These are phyloP conservation scores for Pulveroboletus sp. DNA, from an alignment of 768 basidiomycete species.

Conservation along the genomic window DNA sequence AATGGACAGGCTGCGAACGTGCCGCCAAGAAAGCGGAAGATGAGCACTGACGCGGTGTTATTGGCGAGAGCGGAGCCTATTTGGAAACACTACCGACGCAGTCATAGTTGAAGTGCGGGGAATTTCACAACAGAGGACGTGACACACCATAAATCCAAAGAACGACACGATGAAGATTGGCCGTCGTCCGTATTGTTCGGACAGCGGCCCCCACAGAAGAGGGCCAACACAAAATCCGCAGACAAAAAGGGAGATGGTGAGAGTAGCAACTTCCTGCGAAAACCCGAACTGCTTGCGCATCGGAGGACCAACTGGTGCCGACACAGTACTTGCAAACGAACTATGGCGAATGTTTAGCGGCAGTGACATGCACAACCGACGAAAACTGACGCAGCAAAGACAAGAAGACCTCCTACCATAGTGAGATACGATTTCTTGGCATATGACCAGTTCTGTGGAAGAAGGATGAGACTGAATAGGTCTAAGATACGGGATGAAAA, in stretches of 20 bases:
- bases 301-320: constrained; percentile 44
- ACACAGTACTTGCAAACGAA: constrained; percentile 60
- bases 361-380: background rate
- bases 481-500: background rate
- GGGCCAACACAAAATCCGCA: constrained; percentile 67
- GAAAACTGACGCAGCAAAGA: constrained; percentile 49
- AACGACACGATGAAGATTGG: constrained; percentile 55
- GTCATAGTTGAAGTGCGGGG: background rate
- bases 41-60: constrained; percentile 57
- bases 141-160: constrained; percentile 47
- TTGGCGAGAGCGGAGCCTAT: constrained; percentile 56
- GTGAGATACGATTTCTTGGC: constrained; percentile 48
- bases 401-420: constrained; percentile 43
- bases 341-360: constrained; percentile 28
- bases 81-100: constrained; percentile 46
- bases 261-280: constrained; percentile 45
- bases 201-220: constrained; percentile 54
- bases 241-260: constrained; percentile 60
- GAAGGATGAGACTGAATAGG: background rate
- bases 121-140: background rate
- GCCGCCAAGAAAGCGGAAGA: constrained; percentile 67
- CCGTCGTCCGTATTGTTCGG: constrained; percentile 52
- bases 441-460: constrained; percentile 45
- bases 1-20: constrained; percentile 64
- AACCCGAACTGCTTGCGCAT: constrained; percentile 47